phyloP scores from a whole-genome alignment of 805 yeast genomes.

The Torulaspora franciscae region DNA sequence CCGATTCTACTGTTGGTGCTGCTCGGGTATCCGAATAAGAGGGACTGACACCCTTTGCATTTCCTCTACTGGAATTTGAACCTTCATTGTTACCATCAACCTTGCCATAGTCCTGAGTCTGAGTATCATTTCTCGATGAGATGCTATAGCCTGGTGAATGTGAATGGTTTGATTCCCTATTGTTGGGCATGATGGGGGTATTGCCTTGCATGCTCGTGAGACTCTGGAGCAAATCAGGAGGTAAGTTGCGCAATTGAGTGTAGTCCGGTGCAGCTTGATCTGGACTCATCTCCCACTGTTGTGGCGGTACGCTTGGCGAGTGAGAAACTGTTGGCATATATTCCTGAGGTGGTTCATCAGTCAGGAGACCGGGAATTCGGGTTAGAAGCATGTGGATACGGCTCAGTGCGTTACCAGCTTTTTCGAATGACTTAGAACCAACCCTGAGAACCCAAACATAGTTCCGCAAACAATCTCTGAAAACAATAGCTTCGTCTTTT shows the following conservation, averaged over 20 bases:
- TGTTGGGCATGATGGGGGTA: conserved; percentile 11
- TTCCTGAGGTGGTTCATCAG: conserved; percentile 25
- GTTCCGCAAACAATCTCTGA: conserved; percentile 63
- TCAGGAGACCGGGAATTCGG: conserved; percentile 65
- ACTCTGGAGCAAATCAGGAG: conserved; percentile 21
- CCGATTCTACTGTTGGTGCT: not conserved
- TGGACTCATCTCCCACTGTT: conserved; percentile 11
- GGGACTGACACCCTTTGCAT: not conserved
- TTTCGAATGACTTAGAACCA: conserved; percentile 70
- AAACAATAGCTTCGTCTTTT: conserved; percentile 58
- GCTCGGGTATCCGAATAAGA: not conserved
- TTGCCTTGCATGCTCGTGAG: conserved; percentile 18
- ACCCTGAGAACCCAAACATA: conserved; percentile 74
- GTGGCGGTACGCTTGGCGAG: conserved; percentile 20
- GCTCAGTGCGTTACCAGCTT: conserved; percentile 67
- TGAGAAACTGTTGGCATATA: conserved; percentile 23
- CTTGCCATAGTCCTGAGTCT: not conserved
- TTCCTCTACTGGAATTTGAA: not conserved
- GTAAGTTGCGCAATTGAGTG: conserved; percentile 20
- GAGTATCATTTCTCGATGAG: conserved; percentile 3
- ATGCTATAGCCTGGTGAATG: conserved; percentile 8
- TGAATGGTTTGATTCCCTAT: conserved; percentile 5
- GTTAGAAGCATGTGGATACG: conserved; percentile 66
- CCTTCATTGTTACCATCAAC: not conserved
- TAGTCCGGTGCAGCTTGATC: conserved; percentile 14